These are phyloP conservation scores for Myriosclerotinia duriaeana DNA, from an alignment of 2,329 filamentous ascomycete species.

Conservation along the genomic window DNA sequence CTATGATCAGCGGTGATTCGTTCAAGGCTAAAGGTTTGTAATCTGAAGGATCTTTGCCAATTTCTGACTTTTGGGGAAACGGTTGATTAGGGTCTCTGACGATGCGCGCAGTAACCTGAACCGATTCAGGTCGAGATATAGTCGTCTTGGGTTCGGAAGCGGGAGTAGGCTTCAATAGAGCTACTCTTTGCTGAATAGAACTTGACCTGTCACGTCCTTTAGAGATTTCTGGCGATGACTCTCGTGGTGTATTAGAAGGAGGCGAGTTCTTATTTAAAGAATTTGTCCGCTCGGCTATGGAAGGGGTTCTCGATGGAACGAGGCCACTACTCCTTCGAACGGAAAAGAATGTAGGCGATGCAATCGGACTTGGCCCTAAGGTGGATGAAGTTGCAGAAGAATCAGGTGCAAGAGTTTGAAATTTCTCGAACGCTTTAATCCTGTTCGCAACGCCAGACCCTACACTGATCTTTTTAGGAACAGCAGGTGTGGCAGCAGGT, in stretches of 20 bases:
- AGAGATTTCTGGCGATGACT: conserved; percentile 49
- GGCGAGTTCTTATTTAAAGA: conserved; percentile 41
- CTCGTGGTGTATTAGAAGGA: conserved; percentile 45
- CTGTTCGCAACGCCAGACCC: conserved; percentile 90
- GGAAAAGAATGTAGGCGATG: conserved; percentile 56
- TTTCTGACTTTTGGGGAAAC: conserved; percentile 47
- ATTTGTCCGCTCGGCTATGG: conserved; percentile 42
- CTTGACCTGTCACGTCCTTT: conserved; percentile 38
- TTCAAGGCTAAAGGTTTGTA: conserved; percentile 53
- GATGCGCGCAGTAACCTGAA: conserved; percentile 87
- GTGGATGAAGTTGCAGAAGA: conserved; percentile 28
- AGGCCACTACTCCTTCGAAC: conserved; percentile 49
- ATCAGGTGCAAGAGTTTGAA: conserved; percentile 54
- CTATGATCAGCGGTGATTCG: conserved; percentile 59
- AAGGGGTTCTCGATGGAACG: conserved; percentile 41
- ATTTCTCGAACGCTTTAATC: conserved; percentile 88
- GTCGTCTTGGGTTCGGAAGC: conserved; percentile 36
- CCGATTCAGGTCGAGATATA: conserved; percentile 65
- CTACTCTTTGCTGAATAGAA: conserved; percentile 36
- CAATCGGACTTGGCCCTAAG: conserved; percentile 44
- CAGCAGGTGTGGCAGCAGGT: conserved; percentile 54
- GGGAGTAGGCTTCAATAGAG: conserved; percentile 32
- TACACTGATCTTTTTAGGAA: conserved; percentile 72
- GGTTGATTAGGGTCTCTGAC: conserved; percentile 61
- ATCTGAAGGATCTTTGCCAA: conserved; percentile 44